Conservation (phyloP, 495 filamentous ascomycete species). For the Penicillium diatomitis region DNA sequence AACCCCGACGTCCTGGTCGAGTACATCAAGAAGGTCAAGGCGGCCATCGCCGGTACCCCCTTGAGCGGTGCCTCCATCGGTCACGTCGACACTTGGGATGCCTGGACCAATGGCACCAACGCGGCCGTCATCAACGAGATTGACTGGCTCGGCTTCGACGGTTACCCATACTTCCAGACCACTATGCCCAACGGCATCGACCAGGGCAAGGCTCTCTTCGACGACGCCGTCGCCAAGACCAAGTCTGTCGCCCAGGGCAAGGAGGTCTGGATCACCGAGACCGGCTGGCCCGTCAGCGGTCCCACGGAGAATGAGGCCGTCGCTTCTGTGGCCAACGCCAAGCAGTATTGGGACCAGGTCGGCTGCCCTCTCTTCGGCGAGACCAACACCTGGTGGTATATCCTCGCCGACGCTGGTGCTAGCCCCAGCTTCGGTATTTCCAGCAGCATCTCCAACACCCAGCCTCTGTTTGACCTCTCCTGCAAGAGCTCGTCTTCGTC, state of each 20-base stretch:
- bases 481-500: constrained; percentile 30
- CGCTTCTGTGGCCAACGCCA: constrained; percentile 58
- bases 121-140: constrained; percentile 54
- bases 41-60: constrained; percentile 47
- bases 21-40: constrained; percentile 58
- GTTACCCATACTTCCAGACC: constrained; percentile 66
- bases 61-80: constrained; percentile 54
- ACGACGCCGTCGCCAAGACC: constrained; percentile 51
- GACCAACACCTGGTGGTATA: constrained; percentile 68
- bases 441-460: constrained; percentile 44
- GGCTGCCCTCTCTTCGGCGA: constrained; percentile 62
- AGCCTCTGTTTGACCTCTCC: constrained; percentile 53
- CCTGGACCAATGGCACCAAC: constrained; percentile 70
- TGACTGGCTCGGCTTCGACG: constrained; percentile 75
- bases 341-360: constrained; percentile 70
- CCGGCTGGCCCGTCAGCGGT: constrained; percentile 74
- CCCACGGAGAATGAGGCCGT: constrained; percentile 49
- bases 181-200: constrained; percentile 57
- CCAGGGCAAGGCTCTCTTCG: constrained; percentile 52
- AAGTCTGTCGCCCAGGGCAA: constrained; percentile 50
- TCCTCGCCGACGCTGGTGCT: constrained; percentile 55
- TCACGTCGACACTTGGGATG: constrained; percentile 90
- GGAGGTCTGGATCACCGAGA: constrained; percentile 84
- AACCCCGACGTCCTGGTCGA: constrained; percentile 47
- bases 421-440: constrained; percentile 64